These are phyloP conservation scores for Yamadazyma friedrichii DNA, from an alignment of 1,139 yeast genomes.

Conservation along the genomic window DNA sequence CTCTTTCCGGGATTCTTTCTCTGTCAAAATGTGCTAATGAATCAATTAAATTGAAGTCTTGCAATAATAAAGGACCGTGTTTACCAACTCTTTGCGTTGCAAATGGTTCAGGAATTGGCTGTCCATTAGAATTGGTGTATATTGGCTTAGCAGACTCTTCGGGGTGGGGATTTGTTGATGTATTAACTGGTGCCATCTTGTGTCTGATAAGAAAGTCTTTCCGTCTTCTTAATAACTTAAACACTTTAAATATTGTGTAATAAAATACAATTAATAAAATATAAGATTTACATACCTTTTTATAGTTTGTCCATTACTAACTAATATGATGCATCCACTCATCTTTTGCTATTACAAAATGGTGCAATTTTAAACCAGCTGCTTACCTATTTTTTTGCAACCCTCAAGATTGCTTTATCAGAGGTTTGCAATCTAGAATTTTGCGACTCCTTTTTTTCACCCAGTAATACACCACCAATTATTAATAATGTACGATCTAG, in stretches of 20 bases:
- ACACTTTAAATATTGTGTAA: neutral
- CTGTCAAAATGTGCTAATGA: slow-evolving; percentile 74
- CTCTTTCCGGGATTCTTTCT: slow-evolving; percentile 80
- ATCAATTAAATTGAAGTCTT: slow-evolving; percentile 72
- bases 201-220: neutral
- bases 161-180: neutral
- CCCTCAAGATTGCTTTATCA: neutral
- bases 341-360: too few species aligned
- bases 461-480: neutral
- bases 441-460: neutral
- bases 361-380: too few species aligned
- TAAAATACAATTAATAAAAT: neutral
- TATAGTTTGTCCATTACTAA: too few species aligned
- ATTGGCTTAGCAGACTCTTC: neutral
- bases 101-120: slow-evolving; percentile 57
- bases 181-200: slow-evolving; percentile 1
- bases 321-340: too few species aligned
- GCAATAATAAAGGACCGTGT: slow-evolving; percentile 67
- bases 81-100: slow-evolving; percentile 68
- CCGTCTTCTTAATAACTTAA: neutral
- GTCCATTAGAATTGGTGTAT: slow-evolving; percentile 64
- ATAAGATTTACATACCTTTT: too few species aligned
- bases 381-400: too few species aligned
- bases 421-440: neutral
- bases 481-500: neutral